Evolutionary conservation across 2,329 filamentous ascomycete species (phyloP).

Genomic region (Metarhizium guizhouense): DNA sequence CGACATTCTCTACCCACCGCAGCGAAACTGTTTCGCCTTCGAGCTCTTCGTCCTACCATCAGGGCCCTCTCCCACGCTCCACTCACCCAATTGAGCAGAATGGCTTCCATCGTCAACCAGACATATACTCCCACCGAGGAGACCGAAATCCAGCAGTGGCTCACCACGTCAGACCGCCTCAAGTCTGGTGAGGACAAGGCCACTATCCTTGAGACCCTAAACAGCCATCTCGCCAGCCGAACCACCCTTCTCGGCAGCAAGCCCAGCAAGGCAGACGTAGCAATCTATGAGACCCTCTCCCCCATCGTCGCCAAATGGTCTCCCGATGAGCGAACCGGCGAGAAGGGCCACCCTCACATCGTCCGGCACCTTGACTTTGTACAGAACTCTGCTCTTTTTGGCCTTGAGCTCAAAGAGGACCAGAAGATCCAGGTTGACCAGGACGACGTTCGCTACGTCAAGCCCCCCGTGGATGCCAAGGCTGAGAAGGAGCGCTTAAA

Average conservation of each 20-base stretch:
- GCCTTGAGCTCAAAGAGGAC: conserved; percentile 56
- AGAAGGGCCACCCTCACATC: conserved; percentile 83
- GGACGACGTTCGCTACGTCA: conserved; percentile 75
- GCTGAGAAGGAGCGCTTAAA: conserved; percentile 94
- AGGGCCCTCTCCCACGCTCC: conserved; percentile 27
- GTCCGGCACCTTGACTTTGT: conserved; percentile 91
- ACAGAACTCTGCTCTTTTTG: conserved; percentile 75
- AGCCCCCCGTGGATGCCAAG: conserved; percentile 83
- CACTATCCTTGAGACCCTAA: conserved; percentile 68
- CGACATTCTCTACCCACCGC: conserved; percentile 1
- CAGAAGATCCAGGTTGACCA: conserved; percentile 74
- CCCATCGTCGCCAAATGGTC: conserved; percentile 72
- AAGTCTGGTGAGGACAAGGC: conserved; percentile 46
- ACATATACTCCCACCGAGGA: conserved; percentile 73
- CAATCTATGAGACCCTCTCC: conserved; percentile 70
- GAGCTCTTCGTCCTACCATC: conserved; percentile 21
- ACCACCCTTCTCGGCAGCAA: conserved; percentile 86
- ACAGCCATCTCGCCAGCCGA: conserved; percentile 77
- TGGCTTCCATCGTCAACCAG: conserved; percentile 56
- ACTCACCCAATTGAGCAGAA: conserved; percentile 34
- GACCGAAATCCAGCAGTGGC: conserved; percentile 83
- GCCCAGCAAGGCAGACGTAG: conserved; percentile 79
- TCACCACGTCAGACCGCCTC: conserved; percentile 66
- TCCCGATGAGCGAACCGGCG: conserved; percentile 78
- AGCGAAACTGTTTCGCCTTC: conserved; percentile 38